Evolutionary conservation across 2,329 filamentous ascomycete species (phyloP).

Genomic region (Fusarium camptoceras): DNA sequence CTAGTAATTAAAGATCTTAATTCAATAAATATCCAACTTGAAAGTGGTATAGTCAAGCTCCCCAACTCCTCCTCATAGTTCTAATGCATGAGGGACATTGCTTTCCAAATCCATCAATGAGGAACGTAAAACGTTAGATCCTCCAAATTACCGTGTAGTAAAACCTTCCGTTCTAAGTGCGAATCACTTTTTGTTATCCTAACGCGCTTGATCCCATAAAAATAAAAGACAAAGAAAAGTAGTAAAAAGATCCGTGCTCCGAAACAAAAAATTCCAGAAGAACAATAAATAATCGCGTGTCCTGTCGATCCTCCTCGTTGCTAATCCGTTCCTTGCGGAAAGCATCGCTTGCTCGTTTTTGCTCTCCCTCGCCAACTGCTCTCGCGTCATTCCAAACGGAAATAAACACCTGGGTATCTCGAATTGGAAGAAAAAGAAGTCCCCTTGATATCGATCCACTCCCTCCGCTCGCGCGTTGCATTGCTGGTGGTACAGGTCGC

Average conservation of each 20-base stretch:
- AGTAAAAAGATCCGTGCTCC: conserved; percentile 33
- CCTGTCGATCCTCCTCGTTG: conserved; percentile 27
- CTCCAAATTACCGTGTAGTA: conserved; percentile 49
- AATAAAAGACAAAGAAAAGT: conserved; percentile 6
- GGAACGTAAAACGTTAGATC: conserved; percentile 37
- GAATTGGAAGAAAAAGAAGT: conserved; percentile 50
- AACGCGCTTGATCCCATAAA: conserved; percentile 34
- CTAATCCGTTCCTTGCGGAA: conserved; percentile 15
- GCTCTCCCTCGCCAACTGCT: conserved; percentile 44
- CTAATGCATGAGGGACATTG: conserved; percentile 30
- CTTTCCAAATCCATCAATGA: conserved; percentile 34
- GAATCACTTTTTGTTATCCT: conserved; percentile 48
- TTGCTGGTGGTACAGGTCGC: conserved; percentile 52
- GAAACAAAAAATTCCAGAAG: conserved; percentile 22
- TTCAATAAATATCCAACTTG: conserved; percentile 29
- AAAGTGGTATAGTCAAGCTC: conserved; percentile 31
- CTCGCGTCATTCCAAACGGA: conserved; percentile 47
- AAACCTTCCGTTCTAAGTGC: conserved; percentile 44
- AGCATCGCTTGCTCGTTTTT: conserved; percentile 24
- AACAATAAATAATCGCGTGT: conserved; percentile 28
- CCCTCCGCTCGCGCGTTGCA: conserved; percentile 45
- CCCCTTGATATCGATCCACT: conserved; percentile 48
- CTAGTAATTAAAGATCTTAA: conserved; percentile 34
- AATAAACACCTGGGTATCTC: conserved; percentile 53
- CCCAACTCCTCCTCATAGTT: conserved; percentile 37